Conservation (phyloP, 768 basidiomycete genomes). For the Psilocybe sp. region DNA sequence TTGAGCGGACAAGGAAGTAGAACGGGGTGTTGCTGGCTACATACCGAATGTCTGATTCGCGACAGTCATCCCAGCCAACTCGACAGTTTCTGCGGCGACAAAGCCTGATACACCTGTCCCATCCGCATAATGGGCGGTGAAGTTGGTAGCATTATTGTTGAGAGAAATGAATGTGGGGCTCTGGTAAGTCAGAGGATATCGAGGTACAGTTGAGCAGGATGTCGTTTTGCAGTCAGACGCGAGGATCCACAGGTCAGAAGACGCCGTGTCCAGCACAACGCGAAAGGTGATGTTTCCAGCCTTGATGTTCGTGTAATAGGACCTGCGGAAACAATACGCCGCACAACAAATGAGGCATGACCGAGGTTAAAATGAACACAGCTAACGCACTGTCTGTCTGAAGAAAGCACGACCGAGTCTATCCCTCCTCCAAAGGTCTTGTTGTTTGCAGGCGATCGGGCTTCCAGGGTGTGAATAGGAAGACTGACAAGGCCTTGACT, state of each 20-base stretch:
- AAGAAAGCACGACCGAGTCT: conserved; percentile 40
- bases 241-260: conserved; percentile 68
- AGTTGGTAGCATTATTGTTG: conserved; percentile 58
- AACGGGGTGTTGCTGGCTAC: conserved; percentile 12
- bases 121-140: conserved; percentile 64
- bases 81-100: conserved; percentile 63
- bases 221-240: conserved; percentile 58
- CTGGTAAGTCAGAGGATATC: conserved; percentile 64
- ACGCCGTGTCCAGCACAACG: conserved; percentile 72
- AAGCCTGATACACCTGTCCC: conserved; percentile 65
- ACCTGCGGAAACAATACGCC: conserved; percentile 36
- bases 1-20: conserved; percentile 1
- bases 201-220: conserved; percentile 59
- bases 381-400: conserved; percentile 42
- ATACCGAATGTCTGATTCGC: conserved; percentile 67
- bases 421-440: conserved; percentile 35
- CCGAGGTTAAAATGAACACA: not conserved
- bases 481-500: conserved; percentile 26
- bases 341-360: not conserved
- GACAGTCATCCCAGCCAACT: conserved; percentile 57
- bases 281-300: conserved; percentile 65
- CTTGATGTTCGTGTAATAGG: conserved; percentile 63
- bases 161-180: conserved; percentile 65
- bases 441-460: conserved; percentile 24
- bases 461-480: conserved; percentile 21